Conservation (phyloP, 2,329 filamentous ascomycete genomes). For the Trichoderma sp. region DNA sequence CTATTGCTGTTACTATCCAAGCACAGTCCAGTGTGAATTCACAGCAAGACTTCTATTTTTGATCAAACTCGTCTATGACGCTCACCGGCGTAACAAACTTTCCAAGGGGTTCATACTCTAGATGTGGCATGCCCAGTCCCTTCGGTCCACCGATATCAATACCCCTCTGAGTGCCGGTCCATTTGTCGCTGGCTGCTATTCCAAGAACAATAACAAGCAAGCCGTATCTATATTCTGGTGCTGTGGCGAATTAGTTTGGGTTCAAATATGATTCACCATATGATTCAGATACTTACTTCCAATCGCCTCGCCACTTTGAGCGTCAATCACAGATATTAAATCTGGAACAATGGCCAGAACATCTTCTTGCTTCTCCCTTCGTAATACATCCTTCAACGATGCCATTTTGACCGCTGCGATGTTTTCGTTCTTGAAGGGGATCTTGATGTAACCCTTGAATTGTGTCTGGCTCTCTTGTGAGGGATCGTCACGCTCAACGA, state of each 20-base stretch:
- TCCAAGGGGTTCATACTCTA: not conserved
- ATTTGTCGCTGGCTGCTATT: not conserved
- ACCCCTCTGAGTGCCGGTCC: not conserved
- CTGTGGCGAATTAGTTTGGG: not conserved
- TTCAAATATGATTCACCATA: not conserved
- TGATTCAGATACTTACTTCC: not conserved
- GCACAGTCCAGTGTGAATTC: not conserved
- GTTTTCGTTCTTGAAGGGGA: not conserved
- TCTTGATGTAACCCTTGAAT: not conserved
- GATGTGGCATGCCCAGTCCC: not conserved
- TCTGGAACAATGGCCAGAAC: not conserved
- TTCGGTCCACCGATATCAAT: not conserved
- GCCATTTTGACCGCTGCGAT: not conserved
- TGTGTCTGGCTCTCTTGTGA: not conserved
- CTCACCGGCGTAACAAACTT: not conserved
- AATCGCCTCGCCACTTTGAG: not conserved
- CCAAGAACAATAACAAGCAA: not conserved
- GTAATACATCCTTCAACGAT: not conserved
- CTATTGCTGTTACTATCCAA: not conserved
- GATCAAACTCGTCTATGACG: not conserved
- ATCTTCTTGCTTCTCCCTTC: not conserved
- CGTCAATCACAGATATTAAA: not conserved
- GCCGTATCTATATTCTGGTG: not conserved
- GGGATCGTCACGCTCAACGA: not conserved
- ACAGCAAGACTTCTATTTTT: not conserved